phyloP scores from a whole-genome alignment of 306 rosid species.

The Neltuma alba region DNA sequence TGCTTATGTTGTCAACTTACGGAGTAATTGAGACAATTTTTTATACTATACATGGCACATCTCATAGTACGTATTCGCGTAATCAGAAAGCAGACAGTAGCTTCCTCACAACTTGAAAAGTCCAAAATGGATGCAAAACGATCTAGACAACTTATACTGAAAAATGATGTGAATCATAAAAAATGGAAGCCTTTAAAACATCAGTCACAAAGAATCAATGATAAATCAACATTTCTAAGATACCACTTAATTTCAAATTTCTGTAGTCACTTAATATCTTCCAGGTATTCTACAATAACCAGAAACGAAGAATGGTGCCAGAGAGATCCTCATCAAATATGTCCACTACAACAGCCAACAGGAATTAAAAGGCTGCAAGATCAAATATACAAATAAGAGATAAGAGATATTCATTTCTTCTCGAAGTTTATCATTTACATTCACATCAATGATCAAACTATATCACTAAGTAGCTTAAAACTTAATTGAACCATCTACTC shows the following conservation, averaged over 20 bases:
- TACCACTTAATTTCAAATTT: slow-evolving; percentile 33
- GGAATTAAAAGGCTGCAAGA: slow-evolving; percentile 36
- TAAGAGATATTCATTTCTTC: slow-evolving; percentile 44
- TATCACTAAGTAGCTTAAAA: slow-evolving; percentile 46
- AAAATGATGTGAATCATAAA: slow-evolving; percentile 19
- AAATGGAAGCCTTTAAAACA: slow-evolving; percentile 23
- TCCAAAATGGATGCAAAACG: slow-evolving; percentile 28
- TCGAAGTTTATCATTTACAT: slow-evolving; percentile 53
- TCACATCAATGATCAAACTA: slow-evolving; percentile 40
- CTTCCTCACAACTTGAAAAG: slow-evolving; percentile 30
- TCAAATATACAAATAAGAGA: slow-evolving; percentile 33
- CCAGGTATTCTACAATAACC: slow-evolving; percentile 30
- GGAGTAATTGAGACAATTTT: slow-evolving; percentile 38
- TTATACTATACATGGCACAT: slow-evolving; percentile 27
- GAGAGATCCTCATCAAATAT: slow-evolving; percentile 24
- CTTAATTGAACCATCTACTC: slow-evolving; percentile 50
- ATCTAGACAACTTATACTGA: slow-evolving; percentile 26
- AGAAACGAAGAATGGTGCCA: slow-evolving; percentile 26
- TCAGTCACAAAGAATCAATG: slow-evolving; percentile 14
- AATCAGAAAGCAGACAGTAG: slow-evolving; percentile 37
- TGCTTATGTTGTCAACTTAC: slow-evolving; percentile 45
- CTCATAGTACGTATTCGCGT: slow-evolving; percentile 29
- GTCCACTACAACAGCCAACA: slow-evolving; percentile 28
- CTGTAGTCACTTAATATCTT: slow-evolving; percentile 29
- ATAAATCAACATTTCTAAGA: slow-evolving; percentile 33